These are phyloP conservation scores for Plantago coronopus DNA, from an alignment of 305 asterid genomes.

Conservation along the genomic window DNA sequence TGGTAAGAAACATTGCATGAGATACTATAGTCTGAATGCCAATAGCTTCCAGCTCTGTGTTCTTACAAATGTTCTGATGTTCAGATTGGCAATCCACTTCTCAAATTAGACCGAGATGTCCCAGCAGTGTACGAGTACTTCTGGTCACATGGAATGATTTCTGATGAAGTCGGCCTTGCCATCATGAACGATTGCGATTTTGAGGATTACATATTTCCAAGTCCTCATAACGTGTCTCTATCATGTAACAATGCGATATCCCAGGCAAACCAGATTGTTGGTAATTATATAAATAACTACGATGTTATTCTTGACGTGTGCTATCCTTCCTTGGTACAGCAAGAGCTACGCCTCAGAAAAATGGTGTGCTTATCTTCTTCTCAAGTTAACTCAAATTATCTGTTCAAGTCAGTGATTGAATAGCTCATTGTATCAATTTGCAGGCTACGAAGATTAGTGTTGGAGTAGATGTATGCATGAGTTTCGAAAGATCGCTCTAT, in stretches of 20 bases:
- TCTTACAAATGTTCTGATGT: slow-evolving; percentile 11
- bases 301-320: slow-evolving; percentile 92
- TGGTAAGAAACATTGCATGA: slow-evolving; percentile 41
- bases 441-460: slow-evolving; percentile 73
- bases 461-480: slow-evolving; percentile 81
- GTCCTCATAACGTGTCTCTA: slow-evolving; percentile 65
- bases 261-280: slow-evolving; percentile 56
- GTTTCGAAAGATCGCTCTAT: slow-evolving; percentile 55
- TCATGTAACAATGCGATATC: slow-evolving; percentile 57
- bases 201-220: slow-evolving; percentile 65
- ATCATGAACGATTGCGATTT: slow-evolving; percentile 77
- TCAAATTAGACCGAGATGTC: slow-evolving; percentile 76
- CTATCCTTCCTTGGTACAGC: slow-evolving; percentile 89
- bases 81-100: slow-evolving; percentile 95
- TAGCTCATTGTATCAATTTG: slow-evolving; percentile 3
- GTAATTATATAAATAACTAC: slow-evolving; percentile 61
- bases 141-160: slow-evolving; percentile 99
- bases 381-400: background rate
- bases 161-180: slow-evolving; percentile 81
- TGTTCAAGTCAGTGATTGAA: background rate
- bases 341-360: slow-evolving; percentile 72
- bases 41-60: background rate
- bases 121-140: slow-evolving; percentile 77
- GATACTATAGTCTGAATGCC: background rate
- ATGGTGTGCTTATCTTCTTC: slow-evolving; percentile 39